Evolutionary conservation across 2,329 filamentous ascomycete genomes (phyloP), one percentile per base, ranked within the genome.

Genomic region (Nothopassalora personata): DNA sequence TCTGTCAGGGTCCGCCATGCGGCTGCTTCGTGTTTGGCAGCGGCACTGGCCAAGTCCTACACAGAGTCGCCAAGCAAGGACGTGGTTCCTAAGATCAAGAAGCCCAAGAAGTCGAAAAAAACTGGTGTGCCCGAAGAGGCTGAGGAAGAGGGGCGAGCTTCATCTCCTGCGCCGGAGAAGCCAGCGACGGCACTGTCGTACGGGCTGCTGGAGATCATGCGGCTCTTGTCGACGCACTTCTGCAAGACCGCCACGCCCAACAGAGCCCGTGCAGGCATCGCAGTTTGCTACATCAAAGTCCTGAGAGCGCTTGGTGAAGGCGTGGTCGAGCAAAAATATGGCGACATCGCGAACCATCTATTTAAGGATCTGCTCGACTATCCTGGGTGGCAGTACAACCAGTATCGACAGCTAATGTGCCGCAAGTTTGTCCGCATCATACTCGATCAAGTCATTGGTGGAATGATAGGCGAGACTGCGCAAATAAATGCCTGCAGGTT

Each of bases 381-480:
- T 68, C 79, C 83, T 3, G 88, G 83, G 56, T 87, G 97, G 61
- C 82, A 81, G 54, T 88, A 90, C 71, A 95, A 96, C 71, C 87
- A 93, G 45, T 96, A 97, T 73, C 88, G 93, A 18, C 82, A 95
- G 15, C 80, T 99, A 15, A 87, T 91, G 60, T 90, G 91, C 2
- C 84, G 94, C 57, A 90, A 88, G 71, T 95, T 93, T 66, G 85
- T 96, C 13, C 87, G 91, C 64, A 87, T 88, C 39, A 83, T 97
- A 51, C 78, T 99, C 10, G 90, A 96, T 68, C 88, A 92, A 59
- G 85, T 94, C 7, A 82, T 97, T 63, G 91, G 91, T 8, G 83
- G 83, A 59, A 88, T 97, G 66, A 80, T 99, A 1, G 91, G 91
- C 11, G 93, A 99, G 73, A 90, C 89, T 13, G 92, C 91, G 7